Conservation (phyloP, 768 basidiomycete genomes). For the Boletus sp. region DNA sequence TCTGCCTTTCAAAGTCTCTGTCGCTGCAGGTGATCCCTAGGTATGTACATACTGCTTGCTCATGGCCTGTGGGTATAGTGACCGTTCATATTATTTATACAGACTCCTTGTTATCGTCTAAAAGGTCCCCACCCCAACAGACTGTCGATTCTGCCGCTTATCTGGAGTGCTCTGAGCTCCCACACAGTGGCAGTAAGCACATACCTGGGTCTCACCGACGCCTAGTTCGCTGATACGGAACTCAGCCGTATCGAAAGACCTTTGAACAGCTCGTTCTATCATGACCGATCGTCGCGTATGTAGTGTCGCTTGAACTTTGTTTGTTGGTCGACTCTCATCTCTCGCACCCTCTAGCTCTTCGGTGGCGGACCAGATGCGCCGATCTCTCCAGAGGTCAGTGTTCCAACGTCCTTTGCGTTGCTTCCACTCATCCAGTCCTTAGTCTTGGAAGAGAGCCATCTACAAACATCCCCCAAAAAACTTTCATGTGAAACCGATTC, state of each 20-base stretch:
- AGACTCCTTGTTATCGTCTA: not conserved
- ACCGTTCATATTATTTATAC: not conserved
- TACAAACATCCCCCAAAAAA: slow-evolving; percentile 54
- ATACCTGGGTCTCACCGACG: not conserved
- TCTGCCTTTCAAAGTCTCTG: not conserved
- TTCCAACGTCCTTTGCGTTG: not conserved
- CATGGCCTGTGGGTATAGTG: not conserved
- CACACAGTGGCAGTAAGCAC: slow-evolving; percentile 1
- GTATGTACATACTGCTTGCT: not conserved
- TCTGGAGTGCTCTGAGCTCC: not conserved
- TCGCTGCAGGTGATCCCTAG: not conserved
- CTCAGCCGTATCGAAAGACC: not conserved
- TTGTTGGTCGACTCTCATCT: not conserved
- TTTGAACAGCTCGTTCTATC: not conserved
- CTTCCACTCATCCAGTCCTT: not conserved
- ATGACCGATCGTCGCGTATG: slow-evolving; percentile 18
- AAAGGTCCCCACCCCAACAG: not conserved
- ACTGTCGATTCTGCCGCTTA: not conserved
- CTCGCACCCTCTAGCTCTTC: slow-evolving; percentile 4
- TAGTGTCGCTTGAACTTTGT: not conserved
- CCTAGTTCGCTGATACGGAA: slow-evolving; percentile 6
- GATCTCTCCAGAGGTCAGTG: slow-evolving; percentile 27
- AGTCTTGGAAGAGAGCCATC: slow-evolving; percentile 65
- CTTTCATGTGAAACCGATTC: slow-evolving; percentile 60
- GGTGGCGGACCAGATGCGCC: slow-evolving; percentile 8